Evolutionary conservation across 805 yeast genomes (phyloP).

Genomic region (Candida fluviatilis): DNA sequence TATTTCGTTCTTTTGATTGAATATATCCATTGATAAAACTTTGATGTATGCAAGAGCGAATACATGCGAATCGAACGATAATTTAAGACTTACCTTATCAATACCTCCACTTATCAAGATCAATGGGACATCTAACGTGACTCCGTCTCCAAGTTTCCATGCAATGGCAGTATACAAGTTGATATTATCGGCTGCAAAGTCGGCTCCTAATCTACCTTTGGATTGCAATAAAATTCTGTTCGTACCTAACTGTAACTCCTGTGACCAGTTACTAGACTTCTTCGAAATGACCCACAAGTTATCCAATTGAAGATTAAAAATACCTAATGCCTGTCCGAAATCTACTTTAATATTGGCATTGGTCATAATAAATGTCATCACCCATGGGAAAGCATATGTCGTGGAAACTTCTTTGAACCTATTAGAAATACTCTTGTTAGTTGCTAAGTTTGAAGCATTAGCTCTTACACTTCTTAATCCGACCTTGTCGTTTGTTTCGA

Average conservation of each 20-base stretch:
- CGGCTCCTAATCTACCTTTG: conserved; percentile 80
- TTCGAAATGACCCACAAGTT: conserved; percentile 65
- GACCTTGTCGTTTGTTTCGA: background rate
- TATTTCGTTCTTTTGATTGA: conserved; percentile 59
- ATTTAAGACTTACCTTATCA: conserved; percentile 50
- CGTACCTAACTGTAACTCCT: conserved; percentile 60
- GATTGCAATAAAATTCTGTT: conserved; percentile 49
- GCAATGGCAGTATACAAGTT: conserved; percentile 61
- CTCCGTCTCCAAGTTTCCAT: conserved; percentile 53
- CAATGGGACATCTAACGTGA: conserved; percentile 55
- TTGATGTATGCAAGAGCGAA: conserved; percentile 61
- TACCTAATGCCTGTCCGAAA: conserved; percentile 81
- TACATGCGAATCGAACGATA: conserved; percentile 81
- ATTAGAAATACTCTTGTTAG: conserved; percentile 37
- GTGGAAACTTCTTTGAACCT: conserved; percentile 55
- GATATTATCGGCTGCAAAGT: conserved; percentile 45
- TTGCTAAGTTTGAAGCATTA: conserved; percentile 14
- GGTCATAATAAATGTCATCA: conserved; percentile 51
- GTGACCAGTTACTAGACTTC: conserved; percentile 67
- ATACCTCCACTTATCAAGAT: conserved; percentile 60
- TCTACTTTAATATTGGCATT: conserved; percentile 59
- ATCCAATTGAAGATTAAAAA: conserved; percentile 50
- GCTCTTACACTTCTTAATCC: background rate
- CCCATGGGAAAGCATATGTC: conserved; percentile 72
- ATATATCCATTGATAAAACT: conserved; percentile 49